Conservation (phyloP, 306 rosid species). For the Castanea sativa region DNA sequence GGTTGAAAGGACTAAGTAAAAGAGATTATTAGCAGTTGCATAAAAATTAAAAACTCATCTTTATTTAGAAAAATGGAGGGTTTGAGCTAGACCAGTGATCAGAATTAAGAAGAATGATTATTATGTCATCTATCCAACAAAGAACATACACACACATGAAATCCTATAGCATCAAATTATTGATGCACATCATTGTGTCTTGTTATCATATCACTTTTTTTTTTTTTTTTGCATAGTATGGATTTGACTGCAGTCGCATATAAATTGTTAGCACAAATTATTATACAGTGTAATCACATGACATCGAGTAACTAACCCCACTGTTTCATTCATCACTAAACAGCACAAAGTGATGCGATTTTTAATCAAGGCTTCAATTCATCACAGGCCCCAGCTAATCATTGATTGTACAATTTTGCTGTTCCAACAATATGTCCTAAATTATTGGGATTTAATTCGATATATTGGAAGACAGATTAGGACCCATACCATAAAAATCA, state of each 20-base stretch:
- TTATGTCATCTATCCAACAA: no score
- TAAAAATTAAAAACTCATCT: no score
- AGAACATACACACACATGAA: no score
- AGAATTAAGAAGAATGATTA: no score
- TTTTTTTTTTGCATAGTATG: no score
- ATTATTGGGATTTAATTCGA: conserved; percentile 8
- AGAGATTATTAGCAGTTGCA: no score
- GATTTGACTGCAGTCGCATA: not conserved
- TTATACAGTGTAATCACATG: not conserved
- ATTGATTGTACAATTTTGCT: not conserved
- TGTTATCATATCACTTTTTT: no score
- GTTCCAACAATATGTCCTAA: not conserved
- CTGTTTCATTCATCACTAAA: not conserved
- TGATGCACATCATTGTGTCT: no score
- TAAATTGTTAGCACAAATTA: not conserved
- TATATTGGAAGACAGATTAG: conserved; percentile 17
- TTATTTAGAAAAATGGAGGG: not conserved
- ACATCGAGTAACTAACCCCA: not conserved
- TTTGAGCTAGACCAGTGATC: not conserved
- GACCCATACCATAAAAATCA: conserved; percentile 21
- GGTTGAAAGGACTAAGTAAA: no score
- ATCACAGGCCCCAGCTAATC: not conserved
- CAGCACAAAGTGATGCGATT: not conserved
- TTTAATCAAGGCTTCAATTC: no score
- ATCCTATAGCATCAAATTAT: no score